Evolutionary conservation across 345 rosid species (phyloP).

Genomic region (Boechera stricta): DNA sequence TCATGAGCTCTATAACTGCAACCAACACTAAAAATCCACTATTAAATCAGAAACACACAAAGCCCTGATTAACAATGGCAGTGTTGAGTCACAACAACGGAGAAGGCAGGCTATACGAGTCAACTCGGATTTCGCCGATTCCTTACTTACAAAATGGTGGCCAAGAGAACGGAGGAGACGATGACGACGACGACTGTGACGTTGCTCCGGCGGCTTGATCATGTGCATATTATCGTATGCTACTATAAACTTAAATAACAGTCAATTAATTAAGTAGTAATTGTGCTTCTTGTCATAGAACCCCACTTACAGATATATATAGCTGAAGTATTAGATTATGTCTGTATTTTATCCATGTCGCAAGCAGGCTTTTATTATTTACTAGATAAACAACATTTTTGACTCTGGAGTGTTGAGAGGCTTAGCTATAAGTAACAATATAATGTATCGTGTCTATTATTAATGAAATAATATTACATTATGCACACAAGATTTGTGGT

Average conservation of each 20-base stretch:
- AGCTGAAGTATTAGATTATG: constrained; percentile 21
- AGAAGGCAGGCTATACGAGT: constrained; percentile 36
- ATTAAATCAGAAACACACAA: constrained; percentile 33
- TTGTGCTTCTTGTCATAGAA: constrained; percentile 22
- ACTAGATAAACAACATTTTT: constrained; percentile 33
- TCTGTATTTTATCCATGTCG: constrained; percentile 27
- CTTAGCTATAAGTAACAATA: constrained; percentile 29
- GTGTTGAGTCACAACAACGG: constrained; percentile 39
- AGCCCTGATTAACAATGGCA: constrained; percentile 34
- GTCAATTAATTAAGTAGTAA: constrained; percentile 9
- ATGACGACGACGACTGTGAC: constrained; percentile 45
- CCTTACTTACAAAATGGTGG: constrained; percentile 28
- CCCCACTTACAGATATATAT: background rate
- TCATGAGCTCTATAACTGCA: constrained; percentile 31
- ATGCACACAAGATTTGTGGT: constrained; percentile 10
- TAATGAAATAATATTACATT: constrained; percentile 23
- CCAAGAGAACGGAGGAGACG: constrained; percentile 47
- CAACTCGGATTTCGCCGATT: constrained; percentile 28
- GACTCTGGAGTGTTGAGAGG: constrained; percentile 40
- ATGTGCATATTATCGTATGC: constrained; percentile 32
- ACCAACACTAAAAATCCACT: constrained; percentile 15
- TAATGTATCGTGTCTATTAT: constrained; percentile 28
- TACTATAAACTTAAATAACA: constrained; percentile 32
- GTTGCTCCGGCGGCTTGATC: constrained; percentile 50
- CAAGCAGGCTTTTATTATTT: constrained; percentile 19